Evolutionary conservation across 2,329 filamentous ascomycete genomes (phyloP), one percentile per base, ranked within the genome.

Genomic region (Trichoderma asperellum): DNA sequence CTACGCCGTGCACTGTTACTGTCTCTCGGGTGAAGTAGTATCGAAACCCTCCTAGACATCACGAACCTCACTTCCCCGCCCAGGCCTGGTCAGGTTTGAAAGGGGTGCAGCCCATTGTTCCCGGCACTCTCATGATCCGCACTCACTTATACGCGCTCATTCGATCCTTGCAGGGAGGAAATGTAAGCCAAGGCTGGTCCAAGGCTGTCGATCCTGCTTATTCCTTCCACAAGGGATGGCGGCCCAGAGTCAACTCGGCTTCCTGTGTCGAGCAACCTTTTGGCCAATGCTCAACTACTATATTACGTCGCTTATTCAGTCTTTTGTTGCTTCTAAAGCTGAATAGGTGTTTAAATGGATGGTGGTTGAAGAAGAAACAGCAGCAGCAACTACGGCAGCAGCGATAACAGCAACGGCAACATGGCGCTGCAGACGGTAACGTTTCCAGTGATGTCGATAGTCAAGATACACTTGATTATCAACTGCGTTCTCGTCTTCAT

Each of bases 401-500:
- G 32, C 24, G 16, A 55, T 55, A 27, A 55, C 27, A 55, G 14
- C 21, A 5, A 27, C 6, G 6, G n/a, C 37, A 24, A 16, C 2
- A 61, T 70, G 68, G 56, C 62, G 21, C 43, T 60, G 35, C 62
- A 70, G 12, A 16, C 43, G 2, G 40, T 70, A 35, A 59, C 27
- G n/a, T 64, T 64, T 21, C 32, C 53, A 5, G 34, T 64, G 5
- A n/a, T 10, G 7, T 24, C 32, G 4, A 18, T 68, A 27, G 62
- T 70, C 11, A 55, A 56, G 57, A 59, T n/a, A 14, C 47, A 70
- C 27, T 21, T 60, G 18, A 34, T 56, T 3, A 35, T 61, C 40
- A 59, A 69, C 43, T 56, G 55, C 24, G 29, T 66, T 29, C 34
- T 68, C 12, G 49, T 70, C 43, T 57, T 73, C 49, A 35, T 78